Base-by-base conservation (phyloP, 1,284 basidiomycete species). In the Cronartium ribicola region DNA sequence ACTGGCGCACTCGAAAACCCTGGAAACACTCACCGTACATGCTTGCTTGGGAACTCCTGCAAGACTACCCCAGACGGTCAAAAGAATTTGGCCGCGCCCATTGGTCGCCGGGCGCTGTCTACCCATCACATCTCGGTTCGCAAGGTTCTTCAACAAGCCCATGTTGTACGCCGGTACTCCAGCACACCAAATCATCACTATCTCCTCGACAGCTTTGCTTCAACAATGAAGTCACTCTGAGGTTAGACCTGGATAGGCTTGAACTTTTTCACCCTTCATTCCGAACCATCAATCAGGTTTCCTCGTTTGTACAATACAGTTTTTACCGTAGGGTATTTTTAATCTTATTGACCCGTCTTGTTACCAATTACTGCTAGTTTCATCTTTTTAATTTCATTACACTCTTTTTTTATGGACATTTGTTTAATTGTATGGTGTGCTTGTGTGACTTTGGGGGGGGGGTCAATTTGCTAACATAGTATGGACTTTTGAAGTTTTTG, bases 21-120 rank as follows among this genome's bases (percentile, higher is more conserved):
- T 17, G 71, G 64, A 43, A 66, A 73, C 20, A 73, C 71, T 37
- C 55, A 73, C 66, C 55, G 48, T 7, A 65, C 65, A 17, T 73
- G 71, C 62, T 36, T 73, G 7, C 22, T 73, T 13, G 71, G 71
- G 2, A 55, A 66, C 55, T 46, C 71, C 37, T 73, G 71, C 46
- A 36, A 51, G 44, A 67, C 43, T 41, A 29, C 71, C 36, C 71
- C 71, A 13, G 63, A 66, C 48, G 71, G 71, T 41, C 37, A 59
- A 51, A 11, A 37, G 5, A 73, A 73, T 36, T 55, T 46, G 7
- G 48, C 61, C 2, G 69, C 65, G 8, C 63, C 69, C 14, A 46
- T 72, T 36, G 44, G 46, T 13, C 69, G 69, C 14, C 62, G 69
- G 11, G 63, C 69, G n/a, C 37, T 59, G 13, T 5, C 43, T 43